Evolutionary conservation across 495 filamentous ascomycete genomes (phyloP), one percentile per base, ranked within the genome.

Genomic region (Bacidia rubella): DNA sequence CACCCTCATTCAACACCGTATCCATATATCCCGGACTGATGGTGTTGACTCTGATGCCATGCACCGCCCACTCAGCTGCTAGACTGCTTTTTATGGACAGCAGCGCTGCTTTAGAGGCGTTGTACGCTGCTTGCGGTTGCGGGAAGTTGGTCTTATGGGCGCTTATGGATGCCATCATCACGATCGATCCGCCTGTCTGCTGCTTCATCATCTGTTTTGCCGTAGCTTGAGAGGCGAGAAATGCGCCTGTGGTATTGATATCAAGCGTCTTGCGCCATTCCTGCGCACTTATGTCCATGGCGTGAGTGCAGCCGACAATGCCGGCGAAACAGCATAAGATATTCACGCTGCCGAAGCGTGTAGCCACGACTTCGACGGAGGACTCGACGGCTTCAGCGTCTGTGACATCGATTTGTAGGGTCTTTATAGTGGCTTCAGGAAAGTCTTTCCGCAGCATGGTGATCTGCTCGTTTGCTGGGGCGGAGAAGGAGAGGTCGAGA

Each of bases 21-120:
- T 87, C 80, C 81, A 87, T 89, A 60, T 89, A 88, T 3, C 85
- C 84, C 0, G 86, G 85, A 22, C 71, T 77, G 12, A 90, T 71
- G 23, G 70, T 77, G 54, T 89, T 90, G 2, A 83, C 79, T 15
- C 82, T 65, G 47, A 90, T 86, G 1, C 78, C 77, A 57, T 75
- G 68, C 0, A 66, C 59, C 7, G 75, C 73, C 78, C 70, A 73
- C 49, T 73, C 70, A 0, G 69, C 69, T 1, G 70, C 70, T 5
- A 73, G 56, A 40, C 57, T 60, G 22, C 46, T 55, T 45, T 60
- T 62, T 43, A 71, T 51, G 17, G 65, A 60, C 22, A 71, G 46
- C 17, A 73, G 44, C 1, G 58, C 68, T 0, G 68, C 65, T 56
- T 73, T 73, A 26, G 64, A 68, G 26, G 66, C 67, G 25, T 73